phyloP scores from a whole-genome alignment of 2,329 filamentous ascomycete genomes.

The Geoglossum cookeanum region DNA sequence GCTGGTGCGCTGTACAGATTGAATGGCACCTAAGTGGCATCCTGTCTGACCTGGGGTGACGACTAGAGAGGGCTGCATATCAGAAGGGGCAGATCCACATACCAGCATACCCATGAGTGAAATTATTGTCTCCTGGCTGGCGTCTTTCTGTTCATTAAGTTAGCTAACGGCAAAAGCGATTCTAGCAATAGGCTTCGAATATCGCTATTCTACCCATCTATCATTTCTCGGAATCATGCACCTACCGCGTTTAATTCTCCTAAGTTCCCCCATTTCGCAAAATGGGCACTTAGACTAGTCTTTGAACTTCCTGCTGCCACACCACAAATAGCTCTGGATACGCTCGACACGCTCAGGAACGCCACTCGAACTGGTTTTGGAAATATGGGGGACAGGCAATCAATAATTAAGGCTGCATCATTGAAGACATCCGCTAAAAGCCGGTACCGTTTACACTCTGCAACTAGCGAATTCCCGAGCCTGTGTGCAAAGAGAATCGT shows the following conservation, averaged over 20 bases:
- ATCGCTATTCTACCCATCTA: neutral
- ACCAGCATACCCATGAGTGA: constrained; percentile 71
- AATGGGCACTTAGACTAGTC: constrained; percentile 78
- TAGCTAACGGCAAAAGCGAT: neutral
- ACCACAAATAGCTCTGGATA: constrained; percentile 56
- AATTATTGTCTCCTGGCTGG: constrained; percentile 86
- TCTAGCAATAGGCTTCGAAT: neutral
- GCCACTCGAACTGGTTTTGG: constrained; percentile 37
- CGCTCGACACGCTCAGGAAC: constrained; percentile 39
- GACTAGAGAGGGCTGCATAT: neutral
- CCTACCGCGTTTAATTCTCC: constrained; percentile 73
- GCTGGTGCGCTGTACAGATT: neutral
- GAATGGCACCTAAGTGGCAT: neutral
- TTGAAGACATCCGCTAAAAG: constrained; percentile 80
- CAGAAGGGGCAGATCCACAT: constrained; percentile 13
- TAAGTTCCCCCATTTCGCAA: constrained; percentile 69
- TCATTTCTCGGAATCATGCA: constrained; percentile 7
- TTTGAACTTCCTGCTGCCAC: constrained; percentile 82
- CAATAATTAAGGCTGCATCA: constrained; percentile 69
- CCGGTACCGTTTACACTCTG: constrained; percentile 79
- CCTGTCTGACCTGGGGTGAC: neutral
- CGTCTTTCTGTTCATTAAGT: constrained; percentile 43
- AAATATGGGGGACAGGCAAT: constrained; percentile 52
- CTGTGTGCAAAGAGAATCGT: constrained; percentile 76
- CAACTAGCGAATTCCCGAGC: constrained; percentile 65